Percentiles rank a stretch among this genome's conserved stretches.
phyloP scores from a whole-genome alignment of 768 basidiomycete genomes.

The Boletus subcaerulescens region DNA sequence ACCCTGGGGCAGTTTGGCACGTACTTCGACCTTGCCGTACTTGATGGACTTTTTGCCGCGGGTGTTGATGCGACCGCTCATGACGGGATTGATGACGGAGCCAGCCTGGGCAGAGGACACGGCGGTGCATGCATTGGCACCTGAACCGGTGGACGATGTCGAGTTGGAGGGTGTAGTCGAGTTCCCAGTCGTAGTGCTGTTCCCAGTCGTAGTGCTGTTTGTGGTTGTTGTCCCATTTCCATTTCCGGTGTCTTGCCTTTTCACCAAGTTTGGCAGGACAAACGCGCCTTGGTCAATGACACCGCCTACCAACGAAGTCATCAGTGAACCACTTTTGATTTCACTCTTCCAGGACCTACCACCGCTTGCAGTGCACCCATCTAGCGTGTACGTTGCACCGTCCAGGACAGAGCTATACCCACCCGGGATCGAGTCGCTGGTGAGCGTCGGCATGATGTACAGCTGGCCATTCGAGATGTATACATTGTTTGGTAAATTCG shows the following conservation, averaged over 20 bases:
- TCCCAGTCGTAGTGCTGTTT: neutral
- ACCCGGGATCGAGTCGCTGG: constrained; percentile 42
- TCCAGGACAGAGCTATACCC: constrained; percentile 38
- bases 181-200: constrained; percentile 13
- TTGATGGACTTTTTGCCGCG: constrained; percentile 45
- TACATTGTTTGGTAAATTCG: constrained; percentile 35
- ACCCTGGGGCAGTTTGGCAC: constrained; percentile 60
- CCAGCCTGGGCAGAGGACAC: constrained; percentile 34
- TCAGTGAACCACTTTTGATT: neutral
- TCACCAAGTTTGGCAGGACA: constrained; percentile 12
- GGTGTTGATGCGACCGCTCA: constrained; percentile 53
- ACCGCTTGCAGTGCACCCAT: constrained; percentile 32
- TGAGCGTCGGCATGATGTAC: constrained; percentile 60
- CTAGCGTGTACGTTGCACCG: constrained; percentile 37
- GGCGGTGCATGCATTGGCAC: constrained; percentile 39
- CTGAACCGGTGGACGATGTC: constrained; percentile 11
- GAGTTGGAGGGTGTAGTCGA: constrained; percentile 20
- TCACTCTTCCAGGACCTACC: neutral
- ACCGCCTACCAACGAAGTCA: neutral
- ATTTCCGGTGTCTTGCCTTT: constrained; percentile 25
- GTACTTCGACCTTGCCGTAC: constrained; percentile 58
- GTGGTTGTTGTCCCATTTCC: neutral
- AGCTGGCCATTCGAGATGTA: constrained; percentile 49
- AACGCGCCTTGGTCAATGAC: constrained; percentile 24
- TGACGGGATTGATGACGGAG: constrained; percentile 49